phyloP scores from a whole-genome alignment of 2,329 filamentous ascomycete genomes.

The Ophiostoma ips region DNA sequence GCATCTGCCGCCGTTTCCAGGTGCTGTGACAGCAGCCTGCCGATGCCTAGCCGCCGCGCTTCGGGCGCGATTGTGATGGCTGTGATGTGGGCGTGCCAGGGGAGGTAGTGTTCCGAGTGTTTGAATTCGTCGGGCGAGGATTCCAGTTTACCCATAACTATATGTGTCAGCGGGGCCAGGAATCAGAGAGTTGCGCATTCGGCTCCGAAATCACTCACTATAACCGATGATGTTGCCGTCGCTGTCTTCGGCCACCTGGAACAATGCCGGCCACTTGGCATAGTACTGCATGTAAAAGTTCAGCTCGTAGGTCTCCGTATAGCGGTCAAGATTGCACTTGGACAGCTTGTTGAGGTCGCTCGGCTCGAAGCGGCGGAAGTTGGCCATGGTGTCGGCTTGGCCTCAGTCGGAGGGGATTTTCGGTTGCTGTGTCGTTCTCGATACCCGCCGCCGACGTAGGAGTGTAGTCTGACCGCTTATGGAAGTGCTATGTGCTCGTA shows the following conservation, averaged over 20 bases:
- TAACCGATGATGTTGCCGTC: conserved; percentile 88
- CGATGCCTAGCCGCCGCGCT: conserved; percentile 74
- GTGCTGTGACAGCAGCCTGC: conserved; percentile 65
- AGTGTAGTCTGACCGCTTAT: neutral
- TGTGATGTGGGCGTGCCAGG: conserved; percentile 98
- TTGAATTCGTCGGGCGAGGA: conserved; percentile 63
- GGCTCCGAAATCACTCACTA: conserved; percentile 52
- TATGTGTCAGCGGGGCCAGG: conserved; percentile 14
- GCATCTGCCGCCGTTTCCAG: conserved; percentile 73
- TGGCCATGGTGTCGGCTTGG: conserved; percentile 45
- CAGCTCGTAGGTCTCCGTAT: conserved; percentile 97
- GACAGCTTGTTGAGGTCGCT: conserved; percentile 81
- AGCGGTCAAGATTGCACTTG: conserved; percentile 84
- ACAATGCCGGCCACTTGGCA: conserved; percentile 88
- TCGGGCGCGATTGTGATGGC: conserved; percentile 83
- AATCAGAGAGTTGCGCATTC: neutral
- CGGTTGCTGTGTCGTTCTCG: neutral
- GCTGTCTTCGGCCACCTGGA: conserved; percentile 78
- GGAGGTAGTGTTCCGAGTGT: conserved; percentile 79
- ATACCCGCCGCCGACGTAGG: neutral
- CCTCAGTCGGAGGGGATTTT: neutral
- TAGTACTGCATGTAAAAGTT: conserved; percentile 94
- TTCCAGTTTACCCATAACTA: conserved; percentile 96
- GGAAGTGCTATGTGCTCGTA: no score
- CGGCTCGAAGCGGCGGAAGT: conserved; percentile 72